These are phyloP conservation scores for Pisolithus tinctorius DNA, from an alignment of 768 basidiomycete species.

Conservation along the genomic window DNA sequence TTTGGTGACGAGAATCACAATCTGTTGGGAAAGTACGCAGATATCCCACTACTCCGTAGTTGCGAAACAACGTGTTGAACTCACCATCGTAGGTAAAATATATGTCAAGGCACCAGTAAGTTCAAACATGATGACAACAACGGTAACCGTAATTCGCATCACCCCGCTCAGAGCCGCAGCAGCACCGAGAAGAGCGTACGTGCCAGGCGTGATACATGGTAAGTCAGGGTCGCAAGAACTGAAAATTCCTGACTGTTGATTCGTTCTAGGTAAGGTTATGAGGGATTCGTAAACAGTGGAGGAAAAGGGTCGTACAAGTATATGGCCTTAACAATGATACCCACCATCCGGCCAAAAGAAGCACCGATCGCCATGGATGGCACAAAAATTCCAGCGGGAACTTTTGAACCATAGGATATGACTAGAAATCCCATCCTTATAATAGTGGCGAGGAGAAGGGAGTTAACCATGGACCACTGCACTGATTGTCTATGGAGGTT, in stretches of 20 bases:
- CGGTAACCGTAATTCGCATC: slow-evolving; percentile 95
- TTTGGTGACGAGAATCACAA: slow-evolving; percentile 93
- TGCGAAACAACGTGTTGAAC: slow-evolving; percentile 10
- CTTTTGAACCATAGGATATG: slow-evolving; percentile 92
- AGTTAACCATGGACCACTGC: slow-evolving; percentile 95
- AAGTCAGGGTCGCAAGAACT: slow-evolving; percentile 85
- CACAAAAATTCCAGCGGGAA: slow-evolving; percentile 96
- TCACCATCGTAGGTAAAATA: slow-evolving; percentile 94
- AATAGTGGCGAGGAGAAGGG: slow-evolving; percentile 84
- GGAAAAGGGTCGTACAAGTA: slow-evolving; percentile 47
- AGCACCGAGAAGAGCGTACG: slow-evolving; percentile 95
- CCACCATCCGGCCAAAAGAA: slow-evolving; percentile 94
- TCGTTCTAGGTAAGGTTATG: slow-evolving; percentile 45
- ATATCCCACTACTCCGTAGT: not conserved
- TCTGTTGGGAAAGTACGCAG: slow-evolving; percentile 42
- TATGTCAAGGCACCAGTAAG: slow-evolving; percentile 96
- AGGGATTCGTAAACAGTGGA: not conserved
- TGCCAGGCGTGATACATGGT: slow-evolving; percentile 97
- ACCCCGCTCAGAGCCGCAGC: slow-evolving; percentile 94
- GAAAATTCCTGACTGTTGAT: slow-evolving; percentile 82
- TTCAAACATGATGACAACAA: slow-evolving; percentile 99
- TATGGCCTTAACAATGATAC: slow-evolving; percentile 92
- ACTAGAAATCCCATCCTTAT: slow-evolving; percentile 83
- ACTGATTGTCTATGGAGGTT: slow-evolving; percentile 56
- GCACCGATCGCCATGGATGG: slow-evolving; percentile 99